phyloP scores from a whole-genome alignment of 805 yeast genomes.

The Grigorovia yakushimaensis region DNA sequence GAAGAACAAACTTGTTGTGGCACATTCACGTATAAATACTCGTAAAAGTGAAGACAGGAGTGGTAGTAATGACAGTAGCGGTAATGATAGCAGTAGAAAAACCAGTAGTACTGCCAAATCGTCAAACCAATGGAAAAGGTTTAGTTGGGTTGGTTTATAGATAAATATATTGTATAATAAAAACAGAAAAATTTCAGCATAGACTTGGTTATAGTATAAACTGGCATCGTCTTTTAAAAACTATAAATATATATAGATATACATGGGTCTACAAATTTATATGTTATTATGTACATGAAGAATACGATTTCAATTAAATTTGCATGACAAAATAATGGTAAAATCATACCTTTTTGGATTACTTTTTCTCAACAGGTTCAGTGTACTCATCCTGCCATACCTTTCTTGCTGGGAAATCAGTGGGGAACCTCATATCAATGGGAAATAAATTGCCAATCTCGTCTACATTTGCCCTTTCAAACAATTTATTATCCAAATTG shows the following conservation, averaged over 20 bases:
- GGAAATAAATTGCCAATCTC: conserved; percentile 62
- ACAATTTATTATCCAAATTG: conserved; percentile 43
- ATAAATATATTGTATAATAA: neutral
- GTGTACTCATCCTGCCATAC: conserved; percentile 8
- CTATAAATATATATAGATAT: too few species aligned
- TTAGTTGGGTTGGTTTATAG: conserved; percentile 7
- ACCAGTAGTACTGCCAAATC: neutral
- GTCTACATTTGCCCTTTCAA: conserved; percentile 47
- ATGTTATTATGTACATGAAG: neutral
- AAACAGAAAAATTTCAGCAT: too few species aligned
- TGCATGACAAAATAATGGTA: too few species aligned
- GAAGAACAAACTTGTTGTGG: neutral
- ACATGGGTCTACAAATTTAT: neutral
- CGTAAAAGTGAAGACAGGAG: neutral
- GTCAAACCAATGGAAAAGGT: conserved; percentile 7
- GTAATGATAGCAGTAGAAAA: neutral
- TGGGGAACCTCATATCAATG: conserved; percentile 76
- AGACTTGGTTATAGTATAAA: too few species aligned
- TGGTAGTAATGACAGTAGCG: neutral
- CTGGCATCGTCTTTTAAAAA: too few species aligned
- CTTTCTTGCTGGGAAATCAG: conserved; percentile 73
- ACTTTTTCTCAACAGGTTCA: neutral
- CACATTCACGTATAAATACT: neutral
- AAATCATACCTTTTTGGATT: too few species aligned
- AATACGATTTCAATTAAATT: neutral